phyloP scores from a whole-genome alignment of 768 basidiomycete genomes.

The Collybiopsis confluens region DNA sequence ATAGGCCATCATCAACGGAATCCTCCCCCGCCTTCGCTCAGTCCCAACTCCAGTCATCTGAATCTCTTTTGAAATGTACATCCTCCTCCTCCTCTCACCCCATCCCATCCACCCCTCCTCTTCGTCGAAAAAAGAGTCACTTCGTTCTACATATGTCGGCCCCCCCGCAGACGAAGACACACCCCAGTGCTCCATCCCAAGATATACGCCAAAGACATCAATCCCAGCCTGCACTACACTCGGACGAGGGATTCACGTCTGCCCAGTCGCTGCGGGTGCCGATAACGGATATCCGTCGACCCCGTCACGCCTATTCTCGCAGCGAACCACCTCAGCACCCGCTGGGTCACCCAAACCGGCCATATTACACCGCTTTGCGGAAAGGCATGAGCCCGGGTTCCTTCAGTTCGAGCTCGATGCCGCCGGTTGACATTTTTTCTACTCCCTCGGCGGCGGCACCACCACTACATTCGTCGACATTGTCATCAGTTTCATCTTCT shows the following conservation, averaged over 20 bases:
- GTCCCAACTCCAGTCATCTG: no score
- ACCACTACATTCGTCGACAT: background rate
- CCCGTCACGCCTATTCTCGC: background rate
- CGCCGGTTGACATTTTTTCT: background rate
- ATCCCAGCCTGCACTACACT: background rate
- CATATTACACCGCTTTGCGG: conserved; percentile 5
- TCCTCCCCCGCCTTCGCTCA: no score
- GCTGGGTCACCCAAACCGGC: conserved; percentile 1
- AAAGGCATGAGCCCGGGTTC: background rate
- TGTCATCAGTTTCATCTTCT: background rate
- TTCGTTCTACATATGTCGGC: conserved; percentile 2
- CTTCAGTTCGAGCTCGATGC: background rate
- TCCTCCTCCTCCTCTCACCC: no score
- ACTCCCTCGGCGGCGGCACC: background rate
- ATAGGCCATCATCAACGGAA: no score
- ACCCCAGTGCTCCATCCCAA: background rate
- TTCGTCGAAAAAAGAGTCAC: conserved; percentile 5
- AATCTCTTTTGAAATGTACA: background rate
- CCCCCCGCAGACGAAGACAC: background rate
- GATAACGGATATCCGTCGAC: background rate
- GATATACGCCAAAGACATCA: background rate
- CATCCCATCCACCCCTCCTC: background rate
- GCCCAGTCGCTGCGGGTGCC: background rate
- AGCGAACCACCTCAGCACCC: background rate
- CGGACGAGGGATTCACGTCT: background rate